These are phyloP conservation scores for Xylaria venustula DNA, from an alignment of 495 filamentous ascomycete genomes.

Conservation along the genomic window DNA sequence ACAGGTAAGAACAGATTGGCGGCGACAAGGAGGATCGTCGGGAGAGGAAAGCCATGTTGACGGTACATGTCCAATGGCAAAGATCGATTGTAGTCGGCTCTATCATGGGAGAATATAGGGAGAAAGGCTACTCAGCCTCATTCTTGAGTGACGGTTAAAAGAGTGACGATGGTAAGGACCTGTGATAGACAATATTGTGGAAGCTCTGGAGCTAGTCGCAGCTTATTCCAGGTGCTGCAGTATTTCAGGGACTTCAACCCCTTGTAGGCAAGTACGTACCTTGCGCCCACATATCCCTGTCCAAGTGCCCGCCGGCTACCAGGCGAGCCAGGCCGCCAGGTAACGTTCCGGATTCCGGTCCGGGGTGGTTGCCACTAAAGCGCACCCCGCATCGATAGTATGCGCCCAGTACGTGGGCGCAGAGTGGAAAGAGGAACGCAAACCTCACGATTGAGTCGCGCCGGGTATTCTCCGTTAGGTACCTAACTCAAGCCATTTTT, in stretches of 20 bases:
- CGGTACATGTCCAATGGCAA: constrained; percentile 25
- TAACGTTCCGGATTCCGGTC: too few species aligned
- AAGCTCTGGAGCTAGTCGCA: not conserved
- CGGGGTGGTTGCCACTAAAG: too few species aligned
- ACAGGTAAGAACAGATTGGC: constrained; percentile 77
- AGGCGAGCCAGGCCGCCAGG: too few species aligned
- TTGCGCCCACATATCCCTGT: too few species aligned
- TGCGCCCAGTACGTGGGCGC: too few species aligned
- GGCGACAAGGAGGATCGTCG: constrained; percentile 50
- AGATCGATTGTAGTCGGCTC: not conserved
- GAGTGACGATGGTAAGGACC: constrained; percentile 1
- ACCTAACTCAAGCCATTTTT: too few species aligned
- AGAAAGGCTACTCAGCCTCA: not conserved
- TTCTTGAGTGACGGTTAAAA: not conserved
- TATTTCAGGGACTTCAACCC: not conserved
- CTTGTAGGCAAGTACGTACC: not conserved
- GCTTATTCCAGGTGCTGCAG: not conserved
- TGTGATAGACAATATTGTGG: too few species aligned
- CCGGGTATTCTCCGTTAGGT: too few species aligned
- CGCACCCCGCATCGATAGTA: too few species aligned
- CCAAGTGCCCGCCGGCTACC: too few species aligned
- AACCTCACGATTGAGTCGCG: too few species aligned
- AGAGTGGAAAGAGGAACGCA: too few species aligned
- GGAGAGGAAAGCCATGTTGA: constrained; percentile 32
- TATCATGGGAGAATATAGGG: constrained; percentile 1